These are phyloP conservation scores for Fusarium sp. DNA, from an alignment of 2,329 filamentous ascomycete genomes.

Conservation along the genomic window DNA sequence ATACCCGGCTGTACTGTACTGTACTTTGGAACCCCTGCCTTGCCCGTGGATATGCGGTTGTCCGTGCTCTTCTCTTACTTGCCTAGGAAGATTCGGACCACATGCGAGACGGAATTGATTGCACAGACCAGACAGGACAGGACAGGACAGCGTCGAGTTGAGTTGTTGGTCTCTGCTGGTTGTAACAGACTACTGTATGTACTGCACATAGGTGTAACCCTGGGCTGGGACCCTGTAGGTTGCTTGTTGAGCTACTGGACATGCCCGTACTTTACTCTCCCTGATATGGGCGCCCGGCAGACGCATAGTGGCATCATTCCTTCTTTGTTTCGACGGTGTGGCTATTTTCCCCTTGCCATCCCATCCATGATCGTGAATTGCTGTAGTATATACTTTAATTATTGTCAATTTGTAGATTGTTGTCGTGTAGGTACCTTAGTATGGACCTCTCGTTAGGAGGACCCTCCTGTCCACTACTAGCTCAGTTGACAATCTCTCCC, in stretches of 20 bases:
- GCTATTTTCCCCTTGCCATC: constrained; percentile 7
- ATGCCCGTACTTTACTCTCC: no score
- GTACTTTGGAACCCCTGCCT: constrained; percentile 26
- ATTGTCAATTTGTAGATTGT: constrained; percentile 18
- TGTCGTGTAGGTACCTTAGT: constrained; percentile 4
- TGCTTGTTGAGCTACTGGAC: neutral
- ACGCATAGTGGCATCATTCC: constrained; percentile 33
- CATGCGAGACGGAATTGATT: constrained; percentile 28
- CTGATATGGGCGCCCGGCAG: constrained; percentile 19
- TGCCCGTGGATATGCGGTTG: constrained; percentile 18
- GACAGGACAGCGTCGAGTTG: constrained; percentile 18
- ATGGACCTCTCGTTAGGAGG: neutral
- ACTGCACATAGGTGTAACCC: neutral
- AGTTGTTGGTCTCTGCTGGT: neutral
- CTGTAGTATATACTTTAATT: constrained; percentile 7
- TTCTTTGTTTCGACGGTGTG: constrained; percentile 25
- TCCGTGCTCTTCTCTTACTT: constrained; percentile 32
- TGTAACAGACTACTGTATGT: neutral
- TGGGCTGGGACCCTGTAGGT: neutral
- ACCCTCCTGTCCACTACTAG: constrained; percentile 3
- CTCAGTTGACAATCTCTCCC: constrained; percentile 9
- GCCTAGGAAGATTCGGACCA: constrained; percentile 22
- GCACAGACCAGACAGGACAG: constrained; percentile 27
- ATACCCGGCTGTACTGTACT: neutral
- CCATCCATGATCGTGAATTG: neutral